Base-by-base conservation (phyloP, 768 basidiomycete genomes). In the Obba rivulosa region DNA sequence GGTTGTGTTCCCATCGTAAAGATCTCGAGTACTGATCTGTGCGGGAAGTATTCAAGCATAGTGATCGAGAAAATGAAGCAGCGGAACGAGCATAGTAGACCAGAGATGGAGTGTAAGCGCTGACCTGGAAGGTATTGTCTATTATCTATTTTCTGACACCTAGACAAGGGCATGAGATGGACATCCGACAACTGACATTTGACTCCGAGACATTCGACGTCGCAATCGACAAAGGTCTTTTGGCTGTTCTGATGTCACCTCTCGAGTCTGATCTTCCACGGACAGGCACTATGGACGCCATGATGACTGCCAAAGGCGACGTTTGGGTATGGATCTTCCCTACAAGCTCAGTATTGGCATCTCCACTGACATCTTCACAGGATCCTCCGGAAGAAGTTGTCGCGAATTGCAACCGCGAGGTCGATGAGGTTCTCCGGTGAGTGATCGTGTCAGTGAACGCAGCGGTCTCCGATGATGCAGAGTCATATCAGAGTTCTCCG, bases 301-400 rank as follows among this genome's bases (percentile, higher is more conserved):
- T 92, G 85, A 82, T 92, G 81, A 82, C 90, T 0, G 71, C 78
- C 1, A 87, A 87, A 60, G 83, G 84, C 16, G 85, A 89, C 56
- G 82, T 89, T 48, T 92, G 90, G 89, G 87, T 85, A 55, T 43
- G 75, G 35, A 4, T 53, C 43, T 9, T 13, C 34, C 34, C 3
- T 23, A 42, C 18, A 1, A 9, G 38, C 18, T 18, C 18, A 10
- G 18, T 18, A 9, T 36, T 17, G 34, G 24, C 14, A 43, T 43
- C n/a, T 40, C 34, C 43, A 50, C 3, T 44, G 43, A 28, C 28
- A 41, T 4, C 34, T 25, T n/a, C 21, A 2, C 48, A 88, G 88
- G 77, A 91, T 58, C 91, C 91, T 17, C 82, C 87, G 3, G 70
- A 80, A 46, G 75, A 85, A 51, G 77, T 86, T 13, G 65, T 91